These are phyloP conservation scores for Clarireedia monteithiana DNA, from an alignment of 2,329 filamentous ascomycete genomes.

Conservation along the genomic window DNA sequence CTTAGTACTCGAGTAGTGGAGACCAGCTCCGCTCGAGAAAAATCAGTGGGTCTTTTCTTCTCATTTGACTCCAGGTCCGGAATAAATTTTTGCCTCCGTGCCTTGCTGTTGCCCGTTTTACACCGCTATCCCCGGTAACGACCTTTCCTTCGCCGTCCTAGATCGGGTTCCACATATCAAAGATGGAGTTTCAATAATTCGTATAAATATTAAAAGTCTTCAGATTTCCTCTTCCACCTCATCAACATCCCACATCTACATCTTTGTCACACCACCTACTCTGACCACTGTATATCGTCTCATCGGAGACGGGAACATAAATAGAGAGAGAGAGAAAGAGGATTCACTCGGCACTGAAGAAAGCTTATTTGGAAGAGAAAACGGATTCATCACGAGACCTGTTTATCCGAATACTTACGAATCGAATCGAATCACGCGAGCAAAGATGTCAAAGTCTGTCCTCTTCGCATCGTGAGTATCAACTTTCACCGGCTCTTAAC, in stretches of 20 bases:
- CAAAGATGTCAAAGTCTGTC: background rate
- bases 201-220: background rate
- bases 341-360: too few relatives aligned
- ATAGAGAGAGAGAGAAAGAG: too few relatives aligned
- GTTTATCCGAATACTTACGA: background rate
- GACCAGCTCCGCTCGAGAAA: background rate
- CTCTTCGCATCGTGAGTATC: background rate
- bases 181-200: background rate
- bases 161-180: background rate
- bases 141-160: too few relatives aligned
- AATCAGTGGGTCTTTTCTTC: background rate
- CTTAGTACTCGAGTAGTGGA: background rate
- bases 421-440: background rate
- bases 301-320: too few relatives aligned
- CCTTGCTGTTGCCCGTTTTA: background rate
- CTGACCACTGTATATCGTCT: too few relatives aligned
- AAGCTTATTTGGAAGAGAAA: too few relatives aligned
- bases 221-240: background rate
- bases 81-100: background rate
- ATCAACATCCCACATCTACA: background rate
- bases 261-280: background rate
- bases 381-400: too few relatives aligned
- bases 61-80: background rate
- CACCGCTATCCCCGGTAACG: background rate
- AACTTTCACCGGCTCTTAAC: background rate